These are phyloP conservation scores for Isoetes taiwanensis DNA, from an alignment of 75 land plant species.

Conservation along the genomic window DNA sequence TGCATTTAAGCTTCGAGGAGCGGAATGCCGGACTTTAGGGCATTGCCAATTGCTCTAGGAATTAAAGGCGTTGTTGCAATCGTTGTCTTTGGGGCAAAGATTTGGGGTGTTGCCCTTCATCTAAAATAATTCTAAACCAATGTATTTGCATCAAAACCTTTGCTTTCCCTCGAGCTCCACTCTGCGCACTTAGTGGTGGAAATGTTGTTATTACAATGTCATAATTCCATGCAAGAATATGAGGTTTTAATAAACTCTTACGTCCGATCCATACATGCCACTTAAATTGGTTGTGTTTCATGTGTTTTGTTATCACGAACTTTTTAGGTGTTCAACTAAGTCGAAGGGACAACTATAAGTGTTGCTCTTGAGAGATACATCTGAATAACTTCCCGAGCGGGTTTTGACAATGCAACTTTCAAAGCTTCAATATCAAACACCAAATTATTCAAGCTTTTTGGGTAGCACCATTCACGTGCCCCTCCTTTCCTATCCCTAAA, in stretches of 20 bases:
- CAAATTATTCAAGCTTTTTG: slow-evolving; percentile 40
- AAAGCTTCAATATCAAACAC: slow-evolving; percentile 57
- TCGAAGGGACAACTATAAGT: slow-evolving; percentile 77
- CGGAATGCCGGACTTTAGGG: no score
- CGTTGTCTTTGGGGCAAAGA: no score
- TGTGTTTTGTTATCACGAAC: slow-evolving; percentile 69
- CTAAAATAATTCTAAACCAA: slow-evolving; percentile 80
- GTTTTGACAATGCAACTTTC: slow-evolving; percentile 51
- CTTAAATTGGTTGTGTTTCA: slow-evolving; percentile 55
- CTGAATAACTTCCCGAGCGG: slow-evolving; percentile 43
- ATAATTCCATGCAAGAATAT: slow-evolving; percentile 86
- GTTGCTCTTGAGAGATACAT: slow-evolving; percentile 84
- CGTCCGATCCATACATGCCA: slow-evolving; percentile 60
- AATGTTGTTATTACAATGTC: slow-evolving; percentile 91
- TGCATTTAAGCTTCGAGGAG: no score
- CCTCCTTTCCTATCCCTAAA: slow-evolving; percentile 39
- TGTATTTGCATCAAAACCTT: slow-evolving; percentile 67
- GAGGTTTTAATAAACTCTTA: slow-evolving; percentile 51
- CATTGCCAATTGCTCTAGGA: no score
- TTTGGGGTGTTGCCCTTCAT: slow-evolving; percentile 99
- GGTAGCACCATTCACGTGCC: slow-evolving; percentile 57
- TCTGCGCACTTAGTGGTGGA: slow-evolving; percentile 65
- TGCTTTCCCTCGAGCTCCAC: slow-evolving; percentile 67
- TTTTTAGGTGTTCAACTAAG: slow-evolving; percentile 88
- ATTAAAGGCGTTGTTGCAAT: no score